A percentile compares a stretch with the other conserved stretches of the same genome.
Conservation (phyloP, 1,284 basidiomycete species). For the Papiliotrema flavescens region DNA sequence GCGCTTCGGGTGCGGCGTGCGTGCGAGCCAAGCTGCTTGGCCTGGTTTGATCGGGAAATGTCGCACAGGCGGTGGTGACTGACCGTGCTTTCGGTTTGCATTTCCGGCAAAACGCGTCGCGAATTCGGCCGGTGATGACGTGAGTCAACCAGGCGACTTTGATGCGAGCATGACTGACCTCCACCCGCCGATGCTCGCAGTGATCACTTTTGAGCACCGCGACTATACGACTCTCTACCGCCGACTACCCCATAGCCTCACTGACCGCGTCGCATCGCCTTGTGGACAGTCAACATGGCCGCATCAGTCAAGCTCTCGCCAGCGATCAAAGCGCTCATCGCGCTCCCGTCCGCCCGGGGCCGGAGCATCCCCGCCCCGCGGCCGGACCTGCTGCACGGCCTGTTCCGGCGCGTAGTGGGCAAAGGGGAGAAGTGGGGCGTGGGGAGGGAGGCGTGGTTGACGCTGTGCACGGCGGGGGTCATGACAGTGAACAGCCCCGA, state of each 20-base stretch:
- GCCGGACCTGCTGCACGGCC: constrained; percentile 4
- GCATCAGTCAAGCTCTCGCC: constrained; percentile 36
- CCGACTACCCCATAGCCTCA: background rate
- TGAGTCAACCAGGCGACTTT: too few species aligned
- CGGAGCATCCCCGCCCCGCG: constrained; percentile 32
- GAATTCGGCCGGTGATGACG: too few species aligned
- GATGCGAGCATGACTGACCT: too few species aligned
- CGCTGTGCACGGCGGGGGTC: constrained; percentile 35
- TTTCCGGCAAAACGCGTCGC: too few species aligned
- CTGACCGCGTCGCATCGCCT: too few species aligned
- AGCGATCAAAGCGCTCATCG: constrained; percentile 41
- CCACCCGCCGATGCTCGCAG: too few species aligned
- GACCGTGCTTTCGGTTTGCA: too few species aligned
- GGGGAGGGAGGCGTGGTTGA: constrained; percentile 33
- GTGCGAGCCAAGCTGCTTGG: too few species aligned
- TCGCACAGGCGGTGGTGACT: too few species aligned
- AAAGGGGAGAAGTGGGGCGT: constrained; percentile 12
- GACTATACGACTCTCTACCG: background rate
- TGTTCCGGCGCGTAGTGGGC: constrained; percentile 33
- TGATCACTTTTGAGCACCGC: background rate
- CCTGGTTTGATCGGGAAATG: too few species aligned
- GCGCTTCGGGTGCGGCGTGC: too few species aligned
- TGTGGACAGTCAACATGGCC: too few species aligned
- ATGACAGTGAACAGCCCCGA: constrained; percentile 46
- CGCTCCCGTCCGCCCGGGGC: constrained; percentile 28